phyloP scores from a whole-genome alignment of 2,329 filamentous ascomycete species.

The Aureobasidium mangrovei region DNA sequence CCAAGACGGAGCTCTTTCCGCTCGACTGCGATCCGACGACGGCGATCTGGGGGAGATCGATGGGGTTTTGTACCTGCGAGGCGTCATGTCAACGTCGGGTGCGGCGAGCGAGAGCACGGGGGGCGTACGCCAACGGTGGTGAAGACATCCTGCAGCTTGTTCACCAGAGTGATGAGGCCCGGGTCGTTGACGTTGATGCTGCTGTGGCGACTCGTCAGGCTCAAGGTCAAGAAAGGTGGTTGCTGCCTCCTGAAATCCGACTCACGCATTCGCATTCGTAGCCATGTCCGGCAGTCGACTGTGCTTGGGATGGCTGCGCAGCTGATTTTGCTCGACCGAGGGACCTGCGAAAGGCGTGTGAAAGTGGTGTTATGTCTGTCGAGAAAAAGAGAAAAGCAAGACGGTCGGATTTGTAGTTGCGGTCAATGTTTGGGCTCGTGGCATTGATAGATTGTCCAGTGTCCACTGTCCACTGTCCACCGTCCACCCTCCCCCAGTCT shows the following conservation, averaged over 20 bases:
- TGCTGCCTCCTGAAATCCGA: constrained; percentile 1
- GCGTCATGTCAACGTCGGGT: constrained; percentile 19
- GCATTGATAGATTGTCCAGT: no score
- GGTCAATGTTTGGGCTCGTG: no score
- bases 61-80: constrained; percentile 84
- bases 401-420: no score
- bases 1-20: constrained; percentile 96
- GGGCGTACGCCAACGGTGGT: constrained; percentile 76
- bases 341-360: background rate
- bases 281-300: constrained; percentile 14
- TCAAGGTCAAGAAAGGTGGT: background rate
- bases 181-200: constrained; percentile 67
- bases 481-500: no score
- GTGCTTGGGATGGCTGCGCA: constrained; percentile 1
- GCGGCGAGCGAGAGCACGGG: background rate
- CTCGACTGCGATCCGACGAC: constrained; percentile 98
- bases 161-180: constrained; percentile 71
- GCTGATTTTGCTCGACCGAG: background rate
- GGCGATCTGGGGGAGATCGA: constrained; percentile 95
- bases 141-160: constrained; percentile 99
- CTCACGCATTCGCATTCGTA: constrained; percentile 15
- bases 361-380: background rate
- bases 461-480: no score
- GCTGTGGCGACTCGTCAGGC: constrained; percentile 16
- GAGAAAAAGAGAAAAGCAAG: no score